phyloP scores from a whole-genome alignment of 495 filamentous ascomycete species.

The Hypomontagnella submonticulosa region DNA sequence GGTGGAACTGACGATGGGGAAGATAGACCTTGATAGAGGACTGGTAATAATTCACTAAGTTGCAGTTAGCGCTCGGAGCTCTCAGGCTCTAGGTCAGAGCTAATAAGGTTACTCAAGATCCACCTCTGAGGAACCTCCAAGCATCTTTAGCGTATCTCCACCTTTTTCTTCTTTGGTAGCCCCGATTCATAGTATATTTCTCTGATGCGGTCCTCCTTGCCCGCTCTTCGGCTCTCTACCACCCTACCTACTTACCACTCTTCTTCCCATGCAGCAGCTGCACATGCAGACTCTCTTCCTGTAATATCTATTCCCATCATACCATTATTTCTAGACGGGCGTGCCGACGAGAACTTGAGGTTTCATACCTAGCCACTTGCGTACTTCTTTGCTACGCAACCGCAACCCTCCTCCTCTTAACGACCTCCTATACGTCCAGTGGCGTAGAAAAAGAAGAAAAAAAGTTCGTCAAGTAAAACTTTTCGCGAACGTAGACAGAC shows the following conservation, averaged over 20 bases:
- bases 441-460: conserved; percentile 22
- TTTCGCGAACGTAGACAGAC: not conserved
- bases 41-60: not conserved
- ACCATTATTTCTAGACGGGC: conserved; percentile 28
- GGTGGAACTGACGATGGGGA: conserved; percentile 28
- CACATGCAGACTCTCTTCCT: conserved; percentile 21
- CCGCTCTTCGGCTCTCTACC: conserved; percentile 16
- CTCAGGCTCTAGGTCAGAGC: not conserved
- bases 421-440: conserved; percentile 26
- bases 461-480: conserved; percentile 24
- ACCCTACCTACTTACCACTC: conserved; percentile 26
- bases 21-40: conserved; percentile 1
- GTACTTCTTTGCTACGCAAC: conserved; percentile 15
- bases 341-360: conserved; percentile 20
- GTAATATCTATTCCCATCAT: conserved; percentile 7
- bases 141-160: conserved; percentile 31
- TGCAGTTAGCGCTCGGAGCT: conserved; percentile 14
- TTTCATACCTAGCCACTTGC: conserved; percentile 4
- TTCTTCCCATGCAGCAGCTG: conserved; percentile 27
- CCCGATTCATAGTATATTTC: conserved; percentile 45
- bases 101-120: conserved; percentile 41
- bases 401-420: conserved; percentile 15
- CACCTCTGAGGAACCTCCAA: conserved; percentile 17
- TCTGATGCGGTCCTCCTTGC: conserved; percentile 40
- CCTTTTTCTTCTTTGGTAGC: conserved; percentile 18